Evolutionary conservation across 1,284 basidiomycete species (phyloP).

Genomic region (Cutaneotrichosporon sp.): DNA sequence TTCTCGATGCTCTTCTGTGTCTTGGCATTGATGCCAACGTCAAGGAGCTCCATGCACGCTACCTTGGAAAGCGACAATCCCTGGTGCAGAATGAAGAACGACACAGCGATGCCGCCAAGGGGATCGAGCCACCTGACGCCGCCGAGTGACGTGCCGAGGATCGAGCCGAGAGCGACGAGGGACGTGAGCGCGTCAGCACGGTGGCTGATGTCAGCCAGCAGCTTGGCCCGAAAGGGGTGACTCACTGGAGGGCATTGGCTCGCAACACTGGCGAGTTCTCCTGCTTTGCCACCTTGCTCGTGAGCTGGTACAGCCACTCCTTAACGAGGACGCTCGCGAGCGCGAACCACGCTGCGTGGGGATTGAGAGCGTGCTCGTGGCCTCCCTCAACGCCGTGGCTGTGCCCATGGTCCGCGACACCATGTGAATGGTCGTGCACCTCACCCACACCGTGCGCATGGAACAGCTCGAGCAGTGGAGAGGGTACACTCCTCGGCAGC

Average conservation of each 20-base stretch:
- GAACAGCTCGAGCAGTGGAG: conserved; percentile 52
- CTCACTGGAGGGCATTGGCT: conserved; percentile 73
- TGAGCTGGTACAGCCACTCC: conserved; percentile 88
- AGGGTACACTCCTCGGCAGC: conserved; percentile 49
- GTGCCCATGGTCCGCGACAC: conserved; percentile 31
- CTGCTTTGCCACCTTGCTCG: conserved; percentile 81
- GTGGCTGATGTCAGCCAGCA: conserved; percentile 62
- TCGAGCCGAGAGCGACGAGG: conserved; percentile 80
- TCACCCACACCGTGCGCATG: conserved; percentile 57
- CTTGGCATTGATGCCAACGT: conserved; percentile 69
- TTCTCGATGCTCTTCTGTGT: conserved; percentile 60
- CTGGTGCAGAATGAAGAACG: conserved; percentile 82
- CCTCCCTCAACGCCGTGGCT: conserved; percentile 34
- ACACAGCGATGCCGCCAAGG: conserved; percentile 87
- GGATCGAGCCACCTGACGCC: conserved; percentile 85
- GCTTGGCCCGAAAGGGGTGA: neutral
- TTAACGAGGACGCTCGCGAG: conserved; percentile 75
- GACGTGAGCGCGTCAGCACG: conserved; percentile 91
- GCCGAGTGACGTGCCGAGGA: conserved; percentile 78
- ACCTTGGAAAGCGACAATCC: conserved; percentile 69
- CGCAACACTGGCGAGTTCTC: conserved; percentile 86
- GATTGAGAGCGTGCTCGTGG: conserved; percentile 63
- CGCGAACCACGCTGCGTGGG: conserved; percentile 96
- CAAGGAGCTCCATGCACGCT: conserved; percentile 79
- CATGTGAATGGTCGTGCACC: conserved; percentile 34